Base-by-base conservation (phyloP, 2,329 filamentous ascomycete species). In the Phialophora macrospora region DNA sequence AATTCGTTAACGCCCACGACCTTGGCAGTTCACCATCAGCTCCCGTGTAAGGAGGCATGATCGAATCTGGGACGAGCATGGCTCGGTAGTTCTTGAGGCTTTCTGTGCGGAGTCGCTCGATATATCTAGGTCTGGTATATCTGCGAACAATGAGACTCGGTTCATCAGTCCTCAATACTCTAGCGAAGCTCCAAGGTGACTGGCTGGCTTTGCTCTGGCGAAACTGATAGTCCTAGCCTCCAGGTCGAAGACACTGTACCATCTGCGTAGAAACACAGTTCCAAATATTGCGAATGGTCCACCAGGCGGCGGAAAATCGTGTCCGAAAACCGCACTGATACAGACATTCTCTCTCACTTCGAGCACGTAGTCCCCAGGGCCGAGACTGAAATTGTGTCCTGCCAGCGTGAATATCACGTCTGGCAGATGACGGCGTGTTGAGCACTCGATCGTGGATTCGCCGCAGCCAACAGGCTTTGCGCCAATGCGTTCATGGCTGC, bases 311-410 rank as follows among this genome's bases (percentile, higher is more conserved):
- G 48, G 48, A 24, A 20, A 51, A 20, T 51, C 48, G 11, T 22
- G 11, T 14, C 48, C 48, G 4, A 51, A 22, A 20, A 51, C 11
- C 22, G 22, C 22, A 26, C 48, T 51, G 48, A 51, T 26, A 24
- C 48, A 51, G 48, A 12, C 11, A 26, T 51, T 20, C 17, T 20
- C 48, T 3, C 7, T 14, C 14, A 20, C 41, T 22, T 51, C n/a
- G 48, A 51, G 48, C n/a, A 51, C 11, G 48, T 51, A 51, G 22
- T 51, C 48, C 11, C 11, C 4, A 2, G 48, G 5, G 3, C n/a
- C 22, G n/a, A 51, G 48, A 24, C n/a, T 51, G 22, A 51, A 51
- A 51, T 51, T 24, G n/a, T 51, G 48, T 14, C 48, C 48, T 12
- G 48, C 48, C 3, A 51, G 48, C 4, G 17, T 24, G 48, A 51